phyloP scores from a whole-genome alignment of 2,329 filamentous ascomycete species.

The Talaromyces atroroseus region DNA sequence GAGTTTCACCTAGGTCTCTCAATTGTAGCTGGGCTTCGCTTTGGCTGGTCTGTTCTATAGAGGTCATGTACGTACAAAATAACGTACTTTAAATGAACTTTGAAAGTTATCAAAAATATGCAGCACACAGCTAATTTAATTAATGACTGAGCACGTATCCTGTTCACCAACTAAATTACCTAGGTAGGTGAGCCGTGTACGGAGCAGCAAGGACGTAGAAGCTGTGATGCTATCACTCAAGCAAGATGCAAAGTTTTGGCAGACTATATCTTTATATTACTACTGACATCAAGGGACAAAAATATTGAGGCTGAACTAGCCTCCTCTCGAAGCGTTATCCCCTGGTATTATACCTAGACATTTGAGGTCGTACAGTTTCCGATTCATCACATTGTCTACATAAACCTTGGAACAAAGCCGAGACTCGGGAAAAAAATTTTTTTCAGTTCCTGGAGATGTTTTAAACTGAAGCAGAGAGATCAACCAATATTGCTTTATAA shows the following conservation, averaged over 20 bases:
- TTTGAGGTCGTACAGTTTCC: neutral
- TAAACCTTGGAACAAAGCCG: neutral
- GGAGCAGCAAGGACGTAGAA: neutral
- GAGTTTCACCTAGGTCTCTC: neutral
- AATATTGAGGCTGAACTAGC: neutral
- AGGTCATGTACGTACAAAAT: neutral
- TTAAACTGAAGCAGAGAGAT: neutral
- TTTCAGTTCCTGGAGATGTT: neutral
- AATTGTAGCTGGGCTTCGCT: neutral
- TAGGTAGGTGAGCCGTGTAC: neutral
- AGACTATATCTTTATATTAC: neutral
- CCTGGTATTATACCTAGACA: neutral
- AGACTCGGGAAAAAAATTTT: neutral
- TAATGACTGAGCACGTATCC: neutral
- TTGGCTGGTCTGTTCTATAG: neutral
- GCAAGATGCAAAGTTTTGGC: neutral
- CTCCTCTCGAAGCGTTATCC: neutral
- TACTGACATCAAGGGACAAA: neutral
- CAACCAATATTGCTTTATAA: neutral
- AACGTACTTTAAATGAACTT: neutral
- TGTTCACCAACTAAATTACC: neutral
- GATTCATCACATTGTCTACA: slow-evolving; percentile 2
- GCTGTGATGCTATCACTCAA: neutral
- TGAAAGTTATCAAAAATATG: neutral
- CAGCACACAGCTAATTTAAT: neutral